A percentile compares a stretch with the other conserved stretches of the same genome.
These are phyloP conservation scores for Penicillium verhagenii DNA, from an alignment of 495 filamentous ascomycete species.

Conservation along the genomic window DNA sequence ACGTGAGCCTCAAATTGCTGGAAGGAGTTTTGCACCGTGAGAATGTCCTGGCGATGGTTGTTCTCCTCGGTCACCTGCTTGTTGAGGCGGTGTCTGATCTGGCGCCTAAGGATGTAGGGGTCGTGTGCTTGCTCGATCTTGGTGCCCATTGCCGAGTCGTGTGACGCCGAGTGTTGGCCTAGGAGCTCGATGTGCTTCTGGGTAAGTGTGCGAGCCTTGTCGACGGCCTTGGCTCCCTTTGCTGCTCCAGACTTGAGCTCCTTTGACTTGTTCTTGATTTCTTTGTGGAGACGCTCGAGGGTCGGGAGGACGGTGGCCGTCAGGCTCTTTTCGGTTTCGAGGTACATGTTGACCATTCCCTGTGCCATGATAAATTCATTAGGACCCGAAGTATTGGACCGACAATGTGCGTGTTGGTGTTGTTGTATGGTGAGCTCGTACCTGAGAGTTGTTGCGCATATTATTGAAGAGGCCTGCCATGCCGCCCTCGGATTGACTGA, in stretches of 20 bases:
- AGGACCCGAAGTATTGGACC: neutral
- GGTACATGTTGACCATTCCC: constrained; percentile 81
- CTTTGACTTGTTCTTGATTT: constrained; percentile 94
- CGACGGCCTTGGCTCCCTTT: constrained; percentile 84
- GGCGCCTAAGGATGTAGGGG: constrained; percentile 83
- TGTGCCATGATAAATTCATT: constrained; percentile 24
- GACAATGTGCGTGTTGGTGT: neutral
- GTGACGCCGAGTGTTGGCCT: constrained; percentile 74
- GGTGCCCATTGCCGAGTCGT: constrained; percentile 63
- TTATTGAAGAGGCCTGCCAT: constrained; percentile 89
- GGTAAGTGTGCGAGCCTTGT: constrained; percentile 79
- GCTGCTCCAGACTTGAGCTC: constrained; percentile 80
- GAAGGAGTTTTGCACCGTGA: constrained; percentile 86
- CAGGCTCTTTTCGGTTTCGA: constrained; percentile 84
- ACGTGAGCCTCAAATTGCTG: constrained; percentile 85
- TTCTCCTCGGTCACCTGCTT: constrained; percentile 95
- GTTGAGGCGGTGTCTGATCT: constrained; percentile 76
- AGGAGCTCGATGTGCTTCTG: constrained; percentile 97
- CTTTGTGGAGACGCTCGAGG: constrained; percentile 85
- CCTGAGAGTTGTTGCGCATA: constrained; percentile 86
- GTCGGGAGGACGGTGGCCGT: constrained; percentile 81
- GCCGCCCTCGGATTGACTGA: constrained; percentile 81
- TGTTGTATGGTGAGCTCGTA: constrained; percentile 27
- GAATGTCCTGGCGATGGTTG: constrained; percentile 84
- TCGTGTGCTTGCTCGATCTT: constrained; percentile 70